These are phyloP conservation scores for Dendrocalamus sinicus DNA, from an alignment of 176 grass and related monocot species.

Conservation along the genomic window DNA sequence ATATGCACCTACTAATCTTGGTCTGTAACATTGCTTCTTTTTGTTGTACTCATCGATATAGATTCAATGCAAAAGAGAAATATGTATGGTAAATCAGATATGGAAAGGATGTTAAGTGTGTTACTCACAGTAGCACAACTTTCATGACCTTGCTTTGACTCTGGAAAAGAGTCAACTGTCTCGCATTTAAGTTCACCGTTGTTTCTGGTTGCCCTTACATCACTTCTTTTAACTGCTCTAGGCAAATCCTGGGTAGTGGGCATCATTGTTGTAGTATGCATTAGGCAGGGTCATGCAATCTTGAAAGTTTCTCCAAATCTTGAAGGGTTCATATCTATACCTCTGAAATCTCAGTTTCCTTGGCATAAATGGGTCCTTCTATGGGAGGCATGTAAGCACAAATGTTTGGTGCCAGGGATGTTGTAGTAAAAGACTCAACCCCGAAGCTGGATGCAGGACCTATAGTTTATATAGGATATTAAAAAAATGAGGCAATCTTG, in stretches of 20 bases:
- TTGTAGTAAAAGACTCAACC: constrained; percentile 52
- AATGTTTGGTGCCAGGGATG: constrained; percentile 52
- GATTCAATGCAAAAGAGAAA: background rate
- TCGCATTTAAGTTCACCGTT: constrained; percentile 34
- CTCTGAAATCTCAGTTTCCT: constrained; percentile 49
- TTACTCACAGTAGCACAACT: constrained; percentile 49
- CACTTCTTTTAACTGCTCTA: constrained; percentile 44
- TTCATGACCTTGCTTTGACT: constrained; percentile 46
- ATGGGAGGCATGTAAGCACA: constrained; percentile 46
- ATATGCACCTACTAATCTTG: too few relatives aligned
- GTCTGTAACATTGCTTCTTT: background rate
- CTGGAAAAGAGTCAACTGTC: constrained; percentile 38
- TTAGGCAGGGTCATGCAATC: constrained; percentile 36
- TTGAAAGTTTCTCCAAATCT: constrained; percentile 28
- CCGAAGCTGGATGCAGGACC: constrained; percentile 48
- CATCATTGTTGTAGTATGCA: constrained; percentile 24
- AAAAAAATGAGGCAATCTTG: background rate
- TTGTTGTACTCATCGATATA: background rate
- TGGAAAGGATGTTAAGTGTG: background rate
- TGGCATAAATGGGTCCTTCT: constrained; percentile 45
- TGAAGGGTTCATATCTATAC: constrained; percentile 37
- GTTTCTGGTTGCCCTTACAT: constrained; percentile 46
- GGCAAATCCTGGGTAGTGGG: constrained; percentile 50
- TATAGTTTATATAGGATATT: constrained; percentile 34
- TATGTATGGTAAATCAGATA: constrained; percentile 6